Base-by-base conservation (phyloP, 768 basidiomycete genomes). In the Boletus rubescentipes region DNA sequence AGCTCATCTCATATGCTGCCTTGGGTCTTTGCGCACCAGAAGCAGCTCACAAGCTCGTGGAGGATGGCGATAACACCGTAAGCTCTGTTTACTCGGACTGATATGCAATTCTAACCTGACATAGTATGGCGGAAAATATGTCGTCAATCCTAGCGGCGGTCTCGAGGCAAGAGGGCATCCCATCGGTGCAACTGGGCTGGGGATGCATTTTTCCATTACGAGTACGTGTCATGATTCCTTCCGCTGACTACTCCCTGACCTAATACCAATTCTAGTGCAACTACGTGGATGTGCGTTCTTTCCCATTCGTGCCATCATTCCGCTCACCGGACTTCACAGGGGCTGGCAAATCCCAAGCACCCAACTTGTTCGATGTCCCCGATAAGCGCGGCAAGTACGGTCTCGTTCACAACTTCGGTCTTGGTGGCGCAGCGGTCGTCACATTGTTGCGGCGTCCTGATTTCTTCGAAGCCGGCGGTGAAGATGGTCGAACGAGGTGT, bases 101-200 rank as follows among this genome's bases (percentile, higher is more conserved):
- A 18, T 15, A 7, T 21, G 18, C 23, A 32, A 14, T 35, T 23
- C 26, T 55, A 7, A 18, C 21, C 29, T 35, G 59, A 9, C 42
- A 9, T 5, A 88, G 86, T 91, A 89, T 54, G 89, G 87, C n/a
- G 90, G 91, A 7, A 89, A 89, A 67, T 92, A 81, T 43, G 87
- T 92, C 11, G 71, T 93, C 42, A 92, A 92, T 61, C 87, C 91
- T 0, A 87, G 86, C 45, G 88, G 91, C n/a, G 89, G 91, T 0
- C 78, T 93, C 9, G 89, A 92, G 64, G 86, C 88, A 18, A 91
- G 90, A 63, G 90, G 91, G 1, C 89, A 92, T 62, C 89, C 89
- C 4, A 77, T 91, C 23, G 88, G 89, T n/a, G 88, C 88, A 0
- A 90, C 87, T 8, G 88, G 89, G 1, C 70, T 91, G 5, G 87